Percentiles rank a stretch among this genome's conserved stretches.
Evolutionary conservation across 2,329 filamentous ascomycete species (phyloP).

Genomic region (Cladophialophora yegresii): DNA sequence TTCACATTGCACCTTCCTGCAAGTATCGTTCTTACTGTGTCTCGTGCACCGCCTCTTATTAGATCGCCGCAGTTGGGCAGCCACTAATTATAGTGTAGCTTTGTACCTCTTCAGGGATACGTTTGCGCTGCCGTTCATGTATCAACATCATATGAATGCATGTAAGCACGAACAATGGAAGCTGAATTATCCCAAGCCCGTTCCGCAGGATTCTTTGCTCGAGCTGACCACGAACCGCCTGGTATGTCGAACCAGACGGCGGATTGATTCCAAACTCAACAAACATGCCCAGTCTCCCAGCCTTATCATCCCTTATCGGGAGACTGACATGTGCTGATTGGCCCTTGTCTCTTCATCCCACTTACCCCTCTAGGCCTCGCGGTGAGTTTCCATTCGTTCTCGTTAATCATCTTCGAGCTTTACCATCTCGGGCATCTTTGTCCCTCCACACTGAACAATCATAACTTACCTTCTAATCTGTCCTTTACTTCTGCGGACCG

Average conservation of each 20-base stretch:
- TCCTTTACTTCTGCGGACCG: background rate
- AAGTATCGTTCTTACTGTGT: background rate
- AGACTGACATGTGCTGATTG: background rate
- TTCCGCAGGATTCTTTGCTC: background rate
- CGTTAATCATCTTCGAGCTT: slow-evolving; percentile 9
- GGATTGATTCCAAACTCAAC: background rate
- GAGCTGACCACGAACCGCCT: background rate
- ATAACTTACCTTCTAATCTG: background rate
- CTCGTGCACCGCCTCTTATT: background rate
- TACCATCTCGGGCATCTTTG: slow-evolving; percentile 27
- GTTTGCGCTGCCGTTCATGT: background rate
- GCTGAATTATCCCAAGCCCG: background rate
- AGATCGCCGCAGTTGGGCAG: background rate
- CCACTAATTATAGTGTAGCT: background rate
- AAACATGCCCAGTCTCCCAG: slow-evolving; percentile 18
- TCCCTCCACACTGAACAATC: slow-evolving; percentile 13
- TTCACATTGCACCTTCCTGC: background rate
- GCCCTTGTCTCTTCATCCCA: background rate
- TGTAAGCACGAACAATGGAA: background rate
- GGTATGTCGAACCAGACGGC: too few species aligned
- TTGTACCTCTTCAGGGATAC: background rate
- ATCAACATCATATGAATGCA: background rate
- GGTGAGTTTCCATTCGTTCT: slow-evolving; percentile 21
- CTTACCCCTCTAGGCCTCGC: slow-evolving; percentile 13
- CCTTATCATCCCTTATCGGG: slow-evolving; percentile 5